A percentile compares a stretch with the other conserved stretches of the same genome.
Evolutionary conservation across 192 early-diverging fungal species (phyloP).

Genomic region (Kappamyces sp.): DNA sequence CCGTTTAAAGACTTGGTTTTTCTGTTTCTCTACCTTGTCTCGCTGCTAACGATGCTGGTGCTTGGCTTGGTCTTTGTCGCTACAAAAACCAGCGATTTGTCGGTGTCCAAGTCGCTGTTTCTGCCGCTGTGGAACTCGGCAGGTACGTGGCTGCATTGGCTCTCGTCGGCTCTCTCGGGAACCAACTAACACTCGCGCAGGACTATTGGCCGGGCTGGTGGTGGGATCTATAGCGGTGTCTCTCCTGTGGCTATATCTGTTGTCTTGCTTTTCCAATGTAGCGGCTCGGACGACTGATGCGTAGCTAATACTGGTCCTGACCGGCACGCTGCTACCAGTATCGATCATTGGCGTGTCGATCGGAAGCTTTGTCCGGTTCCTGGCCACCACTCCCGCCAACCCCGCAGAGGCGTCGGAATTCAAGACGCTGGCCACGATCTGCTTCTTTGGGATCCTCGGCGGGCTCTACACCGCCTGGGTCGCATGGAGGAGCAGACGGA

Average conservation of each 20-base stretch:
- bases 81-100: conserved; percentile 5
- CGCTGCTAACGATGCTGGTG: not conserved
- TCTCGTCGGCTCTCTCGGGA: no score
- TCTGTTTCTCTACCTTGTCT: conserved; percentile 9
- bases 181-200: not conserved
- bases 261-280: conserved; percentile 8
- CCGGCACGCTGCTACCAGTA: no score
- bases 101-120: conserved; percentile 14
- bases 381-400: not conserved
- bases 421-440: not conserved
- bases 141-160: conserved; percentile 1
- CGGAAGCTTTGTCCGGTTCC: not conserved
- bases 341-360: no score
- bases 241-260: conserved; percentile 1
- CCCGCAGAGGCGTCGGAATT: not conserved
- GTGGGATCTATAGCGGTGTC: conserved; percentile 2
- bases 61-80: conserved; percentile 4
- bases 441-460: not conserved
- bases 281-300: not conserved
- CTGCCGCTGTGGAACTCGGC: not conserved
- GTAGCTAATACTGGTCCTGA: not conserved
- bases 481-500: conserved; percentile 18
- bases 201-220: not conserved
- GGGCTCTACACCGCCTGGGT: not conserved
- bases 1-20: conserved; percentile 7